Conservation (phyloP, 768 basidiomycete genomes). For the Serendipita vermifera region DNA sequence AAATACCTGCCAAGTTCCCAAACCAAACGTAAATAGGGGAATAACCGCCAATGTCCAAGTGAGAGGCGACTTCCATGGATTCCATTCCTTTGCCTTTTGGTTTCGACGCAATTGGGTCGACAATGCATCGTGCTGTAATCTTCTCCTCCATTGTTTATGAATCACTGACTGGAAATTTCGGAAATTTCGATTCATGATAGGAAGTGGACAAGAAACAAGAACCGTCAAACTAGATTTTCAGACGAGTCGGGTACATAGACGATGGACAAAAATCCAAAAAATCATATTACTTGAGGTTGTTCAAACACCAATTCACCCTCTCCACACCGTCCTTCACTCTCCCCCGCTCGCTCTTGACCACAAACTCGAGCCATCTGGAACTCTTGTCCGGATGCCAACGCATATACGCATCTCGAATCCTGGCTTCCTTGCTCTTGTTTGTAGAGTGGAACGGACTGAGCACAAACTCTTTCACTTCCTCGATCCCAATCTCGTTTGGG, state of each 20-base stretch:
- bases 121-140: background rate
- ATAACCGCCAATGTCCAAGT: constrained; percentile 56
- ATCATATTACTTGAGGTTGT: background rate
- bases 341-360: background rate
- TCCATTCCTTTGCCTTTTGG: constrained; percentile 7
- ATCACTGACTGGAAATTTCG: background rate
- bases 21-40: constrained; percentile 76
- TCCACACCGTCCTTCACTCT: background rate
- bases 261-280: background rate
- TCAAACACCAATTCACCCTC: background rate
- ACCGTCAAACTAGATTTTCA: background rate
- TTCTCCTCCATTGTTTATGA: background rate
- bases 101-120: too few species aligned
- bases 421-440: background rate
- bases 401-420: background rate
- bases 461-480: background rate
- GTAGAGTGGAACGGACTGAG: constrained; percentile 7
- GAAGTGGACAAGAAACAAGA: background rate
- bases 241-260: background rate
- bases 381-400: background rate
- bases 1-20: constrained; percentile 44
- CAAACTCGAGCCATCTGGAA: background rate
- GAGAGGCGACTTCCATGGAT: constrained; percentile 13
- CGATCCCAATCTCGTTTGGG: background rate
- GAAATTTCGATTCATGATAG: background rate